phyloP scores from a whole-genome alignment of 345 rosid species.

The Brassica carinata region DNA sequence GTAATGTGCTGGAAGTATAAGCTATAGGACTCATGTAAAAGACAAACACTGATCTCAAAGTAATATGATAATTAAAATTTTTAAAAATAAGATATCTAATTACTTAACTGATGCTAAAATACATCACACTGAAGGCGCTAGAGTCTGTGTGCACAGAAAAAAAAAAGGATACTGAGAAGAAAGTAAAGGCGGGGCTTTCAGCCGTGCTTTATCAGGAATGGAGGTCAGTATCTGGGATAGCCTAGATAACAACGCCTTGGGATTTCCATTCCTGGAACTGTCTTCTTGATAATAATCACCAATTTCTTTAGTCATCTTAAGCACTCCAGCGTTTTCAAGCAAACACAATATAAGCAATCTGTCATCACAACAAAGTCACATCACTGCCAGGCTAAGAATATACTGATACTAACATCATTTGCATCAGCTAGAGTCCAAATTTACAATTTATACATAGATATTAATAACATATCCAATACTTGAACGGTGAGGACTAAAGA shows the following conservation, averaged over 20 bases:
- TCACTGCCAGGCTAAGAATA: slow-evolving; percentile 10
- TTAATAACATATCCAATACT: not conserved
- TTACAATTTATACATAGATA: not conserved
- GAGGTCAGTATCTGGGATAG: slow-evolving; percentile 78
- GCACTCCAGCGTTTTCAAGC: slow-evolving; percentile 77
- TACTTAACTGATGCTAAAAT: slow-evolving; percentile 14
- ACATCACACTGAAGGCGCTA: slow-evolving; percentile 15
- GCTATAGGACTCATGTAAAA: slow-evolving; percentile 58
- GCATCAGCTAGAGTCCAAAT: not conserved
- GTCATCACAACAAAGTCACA: slow-evolving; percentile 36
- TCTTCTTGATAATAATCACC: slow-evolving; percentile 34
- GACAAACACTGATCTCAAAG: slow-evolving; percentile 32
- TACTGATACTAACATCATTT: not conserved
- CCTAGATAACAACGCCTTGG: slow-evolving; percentile 52
- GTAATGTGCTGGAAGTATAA: slow-evolving; percentile 75
- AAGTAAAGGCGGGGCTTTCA: slow-evolving; percentile 58
- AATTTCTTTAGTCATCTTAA: slow-evolving; percentile 62
- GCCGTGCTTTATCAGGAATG: slow-evolving; percentile 86
- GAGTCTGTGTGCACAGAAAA: not conserved
- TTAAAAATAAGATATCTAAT: not conserved
- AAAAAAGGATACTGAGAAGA: slow-evolving; percentile 90
- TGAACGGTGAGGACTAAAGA: not conserved
- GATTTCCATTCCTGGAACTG: slow-evolving; percentile 36
- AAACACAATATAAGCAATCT: slow-evolving; percentile 80
- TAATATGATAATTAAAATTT: slow-evolving; percentile 24